Evolutionary conservation across 306 rosid species (phyloP).

Genomic region (Acacia melanoxylon): DNA sequence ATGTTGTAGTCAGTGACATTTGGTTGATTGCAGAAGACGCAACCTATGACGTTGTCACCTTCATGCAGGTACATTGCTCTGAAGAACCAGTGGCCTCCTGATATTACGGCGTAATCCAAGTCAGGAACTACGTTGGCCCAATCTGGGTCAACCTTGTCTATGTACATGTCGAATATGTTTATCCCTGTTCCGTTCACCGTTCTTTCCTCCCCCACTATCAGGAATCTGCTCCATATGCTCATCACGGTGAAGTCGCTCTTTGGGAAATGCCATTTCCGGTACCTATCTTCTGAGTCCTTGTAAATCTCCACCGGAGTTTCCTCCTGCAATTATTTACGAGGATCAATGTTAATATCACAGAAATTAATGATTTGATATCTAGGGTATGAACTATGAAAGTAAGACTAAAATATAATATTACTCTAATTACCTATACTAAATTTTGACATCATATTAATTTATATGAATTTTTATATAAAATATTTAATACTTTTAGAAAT

Average conservation of each 20-base stretch:
- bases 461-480: too few relatives aligned
- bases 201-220: slow-evolving; percentile 64
- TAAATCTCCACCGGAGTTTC: slow-evolving; percentile 65
- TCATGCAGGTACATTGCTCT: slow-evolving; percentile 44
- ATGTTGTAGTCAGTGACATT: slow-evolving; percentile 22
- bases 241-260: slow-evolving; percentile 54
- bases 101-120: slow-evolving; percentile 65
- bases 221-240: slow-evolving; percentile 74
- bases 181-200: slow-evolving; percentile 65
- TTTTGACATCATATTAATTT: too few relatives aligned
- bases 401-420: too few relatives aligned
- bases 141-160: slow-evolving; percentile 55
- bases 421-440: too few relatives aligned
- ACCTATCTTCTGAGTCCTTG: slow-evolving; percentile 76
- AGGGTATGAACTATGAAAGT: background rate
- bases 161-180: slow-evolving; percentile 52
- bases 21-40: slow-evolving; percentile 2
- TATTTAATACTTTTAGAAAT: too few relatives aligned
- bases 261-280: slow-evolving; percentile 66
- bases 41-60: background rate
- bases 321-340: slow-evolving; percentile 41
- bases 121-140: slow-evolving; percentile 56
- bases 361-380: background rate
- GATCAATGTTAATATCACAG: background rate
- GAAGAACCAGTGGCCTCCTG: slow-evolving; percentile 87